phyloP scores from a whole-genome alignment of 345 rosid species.

The Zanthoxylum bungeanum region DNA sequence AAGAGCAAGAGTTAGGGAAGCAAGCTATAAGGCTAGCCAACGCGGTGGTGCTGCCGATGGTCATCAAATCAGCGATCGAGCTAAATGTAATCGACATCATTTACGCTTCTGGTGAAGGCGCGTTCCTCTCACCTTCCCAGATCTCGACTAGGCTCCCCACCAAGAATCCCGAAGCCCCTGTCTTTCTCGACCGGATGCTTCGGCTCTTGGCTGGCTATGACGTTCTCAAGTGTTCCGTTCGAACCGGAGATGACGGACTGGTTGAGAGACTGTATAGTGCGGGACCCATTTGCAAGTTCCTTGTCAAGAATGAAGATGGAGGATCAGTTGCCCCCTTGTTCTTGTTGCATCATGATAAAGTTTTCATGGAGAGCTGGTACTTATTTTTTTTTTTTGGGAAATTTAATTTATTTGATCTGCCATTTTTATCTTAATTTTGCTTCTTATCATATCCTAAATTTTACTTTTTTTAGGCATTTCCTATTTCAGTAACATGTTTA shows the following conservation, averaged over 20 bases:
- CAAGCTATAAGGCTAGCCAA: no score
- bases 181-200: not conserved
- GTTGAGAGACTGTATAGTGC: not conserved
- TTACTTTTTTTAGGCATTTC: no score
- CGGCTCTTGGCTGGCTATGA: not conserved
- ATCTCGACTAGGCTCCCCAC: not conserved
- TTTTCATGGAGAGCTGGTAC: not conserved
- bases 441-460: no score
- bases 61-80: conserved; percentile 24
- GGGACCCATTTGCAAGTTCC: not conserved
- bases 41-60: conserved; percentile 10
- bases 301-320: not conserved
- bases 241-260: not conserved
- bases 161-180: not conserved
- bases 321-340: not conserved
- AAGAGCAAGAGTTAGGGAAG: no score
- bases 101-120: not conserved
- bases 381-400: no score
- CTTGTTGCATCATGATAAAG: not conserved
- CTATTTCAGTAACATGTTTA: no score
- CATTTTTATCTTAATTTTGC: no score
- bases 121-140: not conserved
- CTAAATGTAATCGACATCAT: conserved; percentile 24
- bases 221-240: not conserved
- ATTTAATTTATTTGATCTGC: no score